phyloP scores from a whole-genome alignment of 352 stramenopile species.

The Pythium insidiosum region DNA sequence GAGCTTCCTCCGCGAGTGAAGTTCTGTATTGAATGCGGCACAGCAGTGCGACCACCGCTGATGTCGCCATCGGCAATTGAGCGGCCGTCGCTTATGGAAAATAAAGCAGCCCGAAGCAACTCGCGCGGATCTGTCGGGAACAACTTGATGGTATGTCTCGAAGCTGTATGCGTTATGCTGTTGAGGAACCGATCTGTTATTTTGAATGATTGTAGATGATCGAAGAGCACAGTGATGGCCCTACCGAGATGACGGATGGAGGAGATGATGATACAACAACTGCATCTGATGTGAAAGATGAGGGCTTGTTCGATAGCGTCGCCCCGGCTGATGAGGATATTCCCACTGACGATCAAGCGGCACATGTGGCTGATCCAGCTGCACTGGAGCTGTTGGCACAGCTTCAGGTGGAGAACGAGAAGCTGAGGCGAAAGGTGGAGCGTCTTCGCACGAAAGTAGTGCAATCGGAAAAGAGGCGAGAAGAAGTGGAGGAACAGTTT shows the following conservation, averaged over 20 bases:
- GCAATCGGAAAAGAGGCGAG: slow-evolving; percentile 38
- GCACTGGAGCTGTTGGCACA: slow-evolving; percentile 31
- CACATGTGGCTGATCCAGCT: too few species aligned
- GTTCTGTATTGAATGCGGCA: slow-evolving; percentile 84
- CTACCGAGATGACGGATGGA: slow-evolving; percentile 42
- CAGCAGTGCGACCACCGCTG: slow-evolving; percentile 42
- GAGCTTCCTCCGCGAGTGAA: slow-evolving; percentile 71
- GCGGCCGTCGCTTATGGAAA: slow-evolving; percentile 8
- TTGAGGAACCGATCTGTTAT: too few species aligned
- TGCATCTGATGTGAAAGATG: slow-evolving; percentile 28
- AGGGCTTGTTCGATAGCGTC: slow-evolving; percentile 21
- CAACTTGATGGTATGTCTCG: background rate
- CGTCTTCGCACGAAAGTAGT: slow-evolving; percentile 66
- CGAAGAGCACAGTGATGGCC: slow-evolving; percentile 56
- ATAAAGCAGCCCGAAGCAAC: slow-evolving; percentile 25
- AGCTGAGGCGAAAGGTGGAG: slow-evolving; percentile 56
- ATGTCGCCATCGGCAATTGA: slow-evolving; percentile 24
- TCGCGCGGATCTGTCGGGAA: slow-evolving; percentile 21
- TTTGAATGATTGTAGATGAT: slow-evolving; percentile 48
- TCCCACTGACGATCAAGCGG: too few species aligned
- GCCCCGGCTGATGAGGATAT: too few species aligned
- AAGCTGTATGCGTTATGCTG: too few species aligned
- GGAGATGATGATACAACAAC: slow-evolving; percentile 43
- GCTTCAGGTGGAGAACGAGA: slow-evolving; percentile 73
- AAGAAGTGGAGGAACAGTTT: slow-evolving; percentile 51